Evolutionary conservation across 306 rosid genomes (phyloP), one percentile per base, ranked within the genome.

Genomic region (Quercus engelmannii): DNA sequence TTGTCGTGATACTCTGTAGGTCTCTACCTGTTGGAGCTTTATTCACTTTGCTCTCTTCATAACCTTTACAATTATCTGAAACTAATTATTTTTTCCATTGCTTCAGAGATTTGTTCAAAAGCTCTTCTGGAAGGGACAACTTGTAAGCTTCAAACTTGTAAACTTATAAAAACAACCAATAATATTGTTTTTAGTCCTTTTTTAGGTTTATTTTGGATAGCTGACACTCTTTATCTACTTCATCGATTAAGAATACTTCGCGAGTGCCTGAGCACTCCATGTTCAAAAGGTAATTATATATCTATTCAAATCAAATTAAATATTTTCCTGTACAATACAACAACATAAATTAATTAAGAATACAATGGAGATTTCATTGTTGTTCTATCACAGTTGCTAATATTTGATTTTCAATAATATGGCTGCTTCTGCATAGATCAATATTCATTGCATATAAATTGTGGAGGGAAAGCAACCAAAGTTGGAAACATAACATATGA

Each of bases 401-500:
- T 43, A 43, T 43, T 10, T 43, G 51, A 43, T 43, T 8, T 14
- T 11, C 64, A 63, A 21, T 63, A 31, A 9, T 11, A 9, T 63
- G 14, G 12, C 14, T 43, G 51, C 21, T 23, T 57, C 51, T 6
- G 3, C 14, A 54, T 65, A 38, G 81, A 82, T 64, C 69, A 5
- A 17, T 82, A 77, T 59, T 77, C 85, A 19, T 73, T 88, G 78
- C 86, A 85, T 78, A 61, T 88, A 78, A 88, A 87, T 56, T 85
- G 94, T 51, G 94, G 94, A 59, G 94, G 94, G 76, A 82, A 85
- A 55, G 76, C 76, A 82, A 69, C 81, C 79, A 81, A 56, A 3
- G 59, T 83, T 1, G 82, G 90, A 83, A 74, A 75, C 77, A 55
- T 88, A 59, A 78, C 54, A 69, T 87, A 87, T 77, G 14, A 80